phyloP scores from a whole-genome alignment of 2,329 filamentous ascomycete species.

The Hypoxylon sp. region DNA sequence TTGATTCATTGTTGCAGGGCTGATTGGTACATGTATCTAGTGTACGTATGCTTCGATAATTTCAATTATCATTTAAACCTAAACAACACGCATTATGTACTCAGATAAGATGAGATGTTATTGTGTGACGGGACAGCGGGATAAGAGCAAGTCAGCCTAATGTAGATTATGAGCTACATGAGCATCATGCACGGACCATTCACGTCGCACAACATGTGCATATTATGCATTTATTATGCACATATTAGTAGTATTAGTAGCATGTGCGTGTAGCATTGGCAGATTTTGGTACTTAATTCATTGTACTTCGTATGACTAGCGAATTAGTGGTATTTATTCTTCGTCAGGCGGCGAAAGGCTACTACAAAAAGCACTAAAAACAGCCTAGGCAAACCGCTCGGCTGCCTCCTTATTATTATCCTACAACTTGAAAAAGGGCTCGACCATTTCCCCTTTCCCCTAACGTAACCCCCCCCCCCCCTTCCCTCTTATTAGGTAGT shows the following conservation, averaged over 20 bases:
- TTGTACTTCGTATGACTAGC: constrained; percentile 21
- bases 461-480: neutral
- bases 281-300: constrained; percentile 4
- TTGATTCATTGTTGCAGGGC: too few relatives aligned
- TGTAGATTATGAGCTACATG: constrained; percentile 19
- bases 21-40: neutral
- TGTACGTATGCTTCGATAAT: constrained; percentile 1
- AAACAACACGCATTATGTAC: neutral
- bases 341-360: constrained; percentile 22
- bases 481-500: neutral
- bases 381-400: constrained; percentile 22
- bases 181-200: constrained; percentile 22
- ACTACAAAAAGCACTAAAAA: neutral
- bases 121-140: constrained; percentile 36
- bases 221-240: constrained; percentile 24
- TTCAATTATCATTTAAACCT: constrained; percentile 38
- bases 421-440: constrained; percentile 6
- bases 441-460: neutral
- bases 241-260: neutral
- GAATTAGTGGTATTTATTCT: constrained; percentile 5
- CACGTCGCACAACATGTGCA: constrained; percentile 19
- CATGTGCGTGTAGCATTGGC: too few relatives aligned
- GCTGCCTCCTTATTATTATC: constrained; percentile 18
- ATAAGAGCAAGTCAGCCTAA: constrained; percentile 41
- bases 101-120: neutral